phyloP scores from a whole-genome alignment of 352 stramenopile genomes.

The Phytophthora kernoviae region DNA sequence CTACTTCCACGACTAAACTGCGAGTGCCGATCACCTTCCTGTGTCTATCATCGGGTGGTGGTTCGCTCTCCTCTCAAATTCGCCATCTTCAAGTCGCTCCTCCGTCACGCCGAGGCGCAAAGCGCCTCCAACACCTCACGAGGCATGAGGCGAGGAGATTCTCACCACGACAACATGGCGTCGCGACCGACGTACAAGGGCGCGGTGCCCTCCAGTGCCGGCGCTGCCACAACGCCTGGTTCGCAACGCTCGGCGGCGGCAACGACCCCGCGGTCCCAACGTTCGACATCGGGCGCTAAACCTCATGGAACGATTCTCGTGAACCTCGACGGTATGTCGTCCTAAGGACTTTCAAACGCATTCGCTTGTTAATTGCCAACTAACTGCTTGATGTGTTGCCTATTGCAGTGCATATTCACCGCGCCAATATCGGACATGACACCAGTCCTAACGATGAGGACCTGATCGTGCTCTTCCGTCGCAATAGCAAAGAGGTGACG shows the following conservation, averaged over 20 bases:
- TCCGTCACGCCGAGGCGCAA: slow-evolving; percentile 23
- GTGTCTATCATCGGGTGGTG: neutral
- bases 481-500: slow-evolving; percentile 82
- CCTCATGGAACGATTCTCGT: slow-evolving; percentile 63
- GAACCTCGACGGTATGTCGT: slow-evolving; percentile 60
- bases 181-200: slow-evolving; percentile 34
- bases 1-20: neutral
- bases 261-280: slow-evolving; percentile 29
- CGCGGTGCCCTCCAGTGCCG: slow-evolving; percentile 11
- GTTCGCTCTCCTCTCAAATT: slow-evolving; percentile 2
- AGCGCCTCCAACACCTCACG: slow-evolving; percentile 17
- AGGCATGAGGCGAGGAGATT: slow-evolving; percentile 40
- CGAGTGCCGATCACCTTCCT: neutral
- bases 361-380: slow-evolving; percentile 2
- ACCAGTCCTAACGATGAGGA: slow-evolving; percentile 76
- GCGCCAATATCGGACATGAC: slow-evolving; percentile 74
- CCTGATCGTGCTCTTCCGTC: slow-evolving; percentile 82
- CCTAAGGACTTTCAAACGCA: neutral
- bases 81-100: slow-evolving; percentile 28
- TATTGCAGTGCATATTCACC: slow-evolving; percentile 59
- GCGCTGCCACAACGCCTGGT: neutral
- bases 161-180: slow-evolving; percentile 21
- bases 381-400: neutral
- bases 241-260: slow-evolving; percentile 1
- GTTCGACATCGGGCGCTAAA: slow-evolving; percentile 17